Percentiles rank a stretch among this genome's conserved stretches.
Evolutionary conservation across 2,329 filamentous ascomycete genomes (phyloP).

Genomic region (Arthrinium phaeospermum): DNA sequence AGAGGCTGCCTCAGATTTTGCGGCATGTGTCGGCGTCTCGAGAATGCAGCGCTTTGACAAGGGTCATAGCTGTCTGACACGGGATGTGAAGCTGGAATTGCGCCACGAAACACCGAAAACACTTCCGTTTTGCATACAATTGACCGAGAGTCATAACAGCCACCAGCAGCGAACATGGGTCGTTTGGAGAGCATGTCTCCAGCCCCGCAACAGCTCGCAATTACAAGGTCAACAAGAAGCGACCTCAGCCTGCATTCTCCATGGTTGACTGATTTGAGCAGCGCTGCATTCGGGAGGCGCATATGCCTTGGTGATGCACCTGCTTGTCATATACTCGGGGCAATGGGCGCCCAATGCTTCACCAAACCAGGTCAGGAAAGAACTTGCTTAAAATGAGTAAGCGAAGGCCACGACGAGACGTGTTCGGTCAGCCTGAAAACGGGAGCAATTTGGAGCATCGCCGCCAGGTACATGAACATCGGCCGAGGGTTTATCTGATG

Average conservation of each 20-base stretch:
- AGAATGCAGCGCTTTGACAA: background rate
- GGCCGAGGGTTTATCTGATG: background rate
- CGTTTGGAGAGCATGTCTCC: background rate
- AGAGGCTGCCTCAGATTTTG: background rate
- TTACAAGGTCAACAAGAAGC: background rate
- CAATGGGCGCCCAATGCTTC: too few relatives aligned
- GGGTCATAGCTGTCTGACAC: background rate
- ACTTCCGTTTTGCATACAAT: background rate
- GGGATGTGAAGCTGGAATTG: background rate
- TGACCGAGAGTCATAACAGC: background rate
- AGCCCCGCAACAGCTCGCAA: background rate
- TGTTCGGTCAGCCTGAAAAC: background rate
- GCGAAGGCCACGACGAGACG: background rate
- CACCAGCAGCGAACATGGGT: background rate
- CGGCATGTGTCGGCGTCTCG: background rate
- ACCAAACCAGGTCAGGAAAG: too few relatives aligned
- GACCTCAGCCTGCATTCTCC: too few relatives aligned
- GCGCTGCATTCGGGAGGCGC: too few relatives aligned
- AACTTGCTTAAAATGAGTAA: too few relatives aligned
- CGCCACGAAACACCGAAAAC: background rate
- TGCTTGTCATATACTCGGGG: too few relatives aligned
- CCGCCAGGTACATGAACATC: background rate
- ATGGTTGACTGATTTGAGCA: too few relatives aligned
- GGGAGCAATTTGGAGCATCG: background rate
- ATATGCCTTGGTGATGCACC: too few relatives aligned